Conservation (phyloP, 805 yeast species). For the Metschnikowia sp. region DNA sequence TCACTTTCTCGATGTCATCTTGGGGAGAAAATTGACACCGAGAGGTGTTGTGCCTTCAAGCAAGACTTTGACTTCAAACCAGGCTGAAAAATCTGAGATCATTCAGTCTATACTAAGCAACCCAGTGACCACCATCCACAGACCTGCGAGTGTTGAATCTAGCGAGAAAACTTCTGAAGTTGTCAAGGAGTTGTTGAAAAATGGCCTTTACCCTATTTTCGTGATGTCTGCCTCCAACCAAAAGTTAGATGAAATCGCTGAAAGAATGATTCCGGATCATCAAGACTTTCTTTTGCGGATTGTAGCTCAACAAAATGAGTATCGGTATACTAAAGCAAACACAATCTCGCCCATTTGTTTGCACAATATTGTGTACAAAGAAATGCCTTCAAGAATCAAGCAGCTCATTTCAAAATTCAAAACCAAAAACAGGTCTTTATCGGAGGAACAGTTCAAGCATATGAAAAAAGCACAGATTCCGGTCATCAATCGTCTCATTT, state of each 20-base stretch:
- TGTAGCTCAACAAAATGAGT: constrained; percentile 54
- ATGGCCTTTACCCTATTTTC: constrained; percentile 55
- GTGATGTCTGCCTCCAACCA: constrained; percentile 73
- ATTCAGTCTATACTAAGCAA: constrained; percentile 48
- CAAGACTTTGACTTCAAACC: too few relatives aligned
- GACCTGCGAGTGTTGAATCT: constrained; percentile 34
- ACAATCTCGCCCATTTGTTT: constrained; percentile 56
- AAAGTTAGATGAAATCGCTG: constrained; percentile 72
- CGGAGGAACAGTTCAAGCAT: constrained; percentile 45
- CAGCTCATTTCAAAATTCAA: constrained; percentile 43
- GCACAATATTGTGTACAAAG: constrained; percentile 53
- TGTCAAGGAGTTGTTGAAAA: constrained; percentile 50
- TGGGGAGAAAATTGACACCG: constrained; percentile 51
- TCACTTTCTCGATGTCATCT: constrained; percentile 48
- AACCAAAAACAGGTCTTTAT: constrained; percentile 9
- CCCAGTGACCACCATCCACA: constrained; percentile 44
- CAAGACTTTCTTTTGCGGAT: constrained; percentile 53
- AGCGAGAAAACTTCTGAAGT: constrained; percentile 39
- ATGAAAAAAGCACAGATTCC: constrained; percentile 39
- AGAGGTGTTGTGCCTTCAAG: constrained; percentile 39
- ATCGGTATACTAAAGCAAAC: constrained; percentile 54
- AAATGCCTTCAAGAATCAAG: constrained; percentile 42
- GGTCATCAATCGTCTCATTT: constrained; percentile 44
- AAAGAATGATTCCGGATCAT: constrained; percentile 50
- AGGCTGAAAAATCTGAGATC: constrained; percentile 21